phyloP scores from a whole-genome alignment of 305 asterid species.

The Ajuga reptans region DNA sequence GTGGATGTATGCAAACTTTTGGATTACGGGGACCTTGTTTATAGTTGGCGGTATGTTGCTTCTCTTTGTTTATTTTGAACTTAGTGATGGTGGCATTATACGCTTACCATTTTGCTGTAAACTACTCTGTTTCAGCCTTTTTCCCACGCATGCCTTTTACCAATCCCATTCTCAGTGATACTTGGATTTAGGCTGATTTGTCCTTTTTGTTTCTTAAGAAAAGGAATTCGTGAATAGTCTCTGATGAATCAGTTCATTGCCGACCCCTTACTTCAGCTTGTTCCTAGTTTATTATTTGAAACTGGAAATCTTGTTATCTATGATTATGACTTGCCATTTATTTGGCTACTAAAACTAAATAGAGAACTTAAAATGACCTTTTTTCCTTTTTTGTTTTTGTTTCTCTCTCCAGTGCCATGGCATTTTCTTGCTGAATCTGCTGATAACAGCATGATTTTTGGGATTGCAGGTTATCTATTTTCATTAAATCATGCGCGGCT shows the following conservation, averaged over 20 bases:
- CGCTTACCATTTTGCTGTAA: conserved; percentile 13
- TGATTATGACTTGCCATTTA: conserved; percentile 8
- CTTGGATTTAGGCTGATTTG: background rate
- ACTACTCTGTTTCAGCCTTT: background rate
- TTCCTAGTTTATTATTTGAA: background rate
- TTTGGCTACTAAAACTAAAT: background rate
- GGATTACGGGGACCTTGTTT: conserved; percentile 91
- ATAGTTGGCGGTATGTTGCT: conserved; percentile 80
- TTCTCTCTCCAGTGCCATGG: conserved; percentile 10
- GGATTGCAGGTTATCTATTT: conserved; percentile 75
- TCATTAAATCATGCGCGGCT: conserved; percentile 86
- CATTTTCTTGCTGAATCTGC: conserved; percentile 20
- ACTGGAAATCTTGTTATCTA: background rate
- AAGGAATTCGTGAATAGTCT: background rate
- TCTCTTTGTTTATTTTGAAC: conserved; percentile 19
- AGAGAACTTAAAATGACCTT: background rate
- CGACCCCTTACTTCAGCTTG: background rate
- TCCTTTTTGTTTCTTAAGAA: background rate
- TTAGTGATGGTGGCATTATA: background rate
- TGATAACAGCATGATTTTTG: conserved; percentile 25
- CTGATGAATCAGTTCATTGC: conserved; percentile 4
- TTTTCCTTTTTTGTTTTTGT: background rate
- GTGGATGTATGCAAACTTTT: conserved; percentile 99
- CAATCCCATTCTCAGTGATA: background rate
- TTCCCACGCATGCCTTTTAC: background rate